Conservation (phyloP, 345 rosid genomes). For the Trapa incisa region DNA sequence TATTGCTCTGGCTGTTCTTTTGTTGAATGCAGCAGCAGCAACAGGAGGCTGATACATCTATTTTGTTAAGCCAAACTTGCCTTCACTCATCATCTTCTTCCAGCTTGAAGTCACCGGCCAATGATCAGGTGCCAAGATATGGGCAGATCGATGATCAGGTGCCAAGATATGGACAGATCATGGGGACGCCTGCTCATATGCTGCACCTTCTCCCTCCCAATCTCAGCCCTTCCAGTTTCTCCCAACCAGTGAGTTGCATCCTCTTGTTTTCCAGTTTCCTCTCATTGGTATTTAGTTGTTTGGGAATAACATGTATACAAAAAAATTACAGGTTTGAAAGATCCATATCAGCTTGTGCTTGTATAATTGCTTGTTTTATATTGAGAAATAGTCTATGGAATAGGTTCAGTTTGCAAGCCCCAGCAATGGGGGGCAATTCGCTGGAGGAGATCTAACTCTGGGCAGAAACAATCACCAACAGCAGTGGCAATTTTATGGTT, state of each 20-base stretch:
- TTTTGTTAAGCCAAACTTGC: constrained; percentile 43
- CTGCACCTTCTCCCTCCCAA: constrained; percentile 27
- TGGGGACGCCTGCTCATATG: constrained; percentile 17
- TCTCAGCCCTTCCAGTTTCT: constrained; percentile 14
- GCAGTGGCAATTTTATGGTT: constrained; percentile 38
- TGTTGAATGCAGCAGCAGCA: constrained; percentile 9
- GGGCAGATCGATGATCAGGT: constrained; percentile 19
- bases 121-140: constrained; percentile 21
- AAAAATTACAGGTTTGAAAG: too few relatives aligned
- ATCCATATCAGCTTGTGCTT: too few relatives aligned
- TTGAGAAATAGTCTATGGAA: not conserved
- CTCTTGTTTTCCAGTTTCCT: not conserved
- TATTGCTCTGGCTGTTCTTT: not conserved
- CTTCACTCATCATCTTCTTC: constrained; percentile 32
- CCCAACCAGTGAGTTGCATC: not conserved
- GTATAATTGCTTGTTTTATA: too few relatives aligned
- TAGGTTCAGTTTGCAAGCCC: constrained; percentile 41
- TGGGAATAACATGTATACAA: too few relatives aligned
- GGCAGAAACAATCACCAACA: constrained; percentile 11
- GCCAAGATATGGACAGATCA: constrained; percentile 27
- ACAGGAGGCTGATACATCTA: constrained; percentile 36
- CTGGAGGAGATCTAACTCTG: not conserved
- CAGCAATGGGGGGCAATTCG: constrained; percentile 2
- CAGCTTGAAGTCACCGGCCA: constrained; percentile 1
- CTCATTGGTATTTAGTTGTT: too few relatives aligned